Evolutionary conservation across 495 filamentous ascomycete species (phyloP).

Genomic region (Hyphodiscus hymeniophilus): DNA sequence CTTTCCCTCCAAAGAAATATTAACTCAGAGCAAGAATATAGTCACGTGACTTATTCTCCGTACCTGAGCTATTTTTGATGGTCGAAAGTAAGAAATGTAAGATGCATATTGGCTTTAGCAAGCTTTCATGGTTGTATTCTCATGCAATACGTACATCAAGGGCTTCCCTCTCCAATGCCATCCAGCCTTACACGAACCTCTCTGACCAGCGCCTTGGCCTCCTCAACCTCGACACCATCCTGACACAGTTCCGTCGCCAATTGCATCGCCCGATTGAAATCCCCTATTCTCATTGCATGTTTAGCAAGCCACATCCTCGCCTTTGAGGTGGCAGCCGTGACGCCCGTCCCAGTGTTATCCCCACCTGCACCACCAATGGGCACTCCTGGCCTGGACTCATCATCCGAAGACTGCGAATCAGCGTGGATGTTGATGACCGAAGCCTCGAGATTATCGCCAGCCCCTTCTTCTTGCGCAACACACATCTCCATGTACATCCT

Average conservation of each 20-base stretch:
- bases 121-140: not conserved
- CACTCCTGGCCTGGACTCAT: conserved; percentile 23
- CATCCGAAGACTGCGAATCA: conserved; percentile 20
- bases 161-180: conserved; percentile 8
- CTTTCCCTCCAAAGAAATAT: too few species aligned
- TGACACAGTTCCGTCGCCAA: conserved; percentile 86
- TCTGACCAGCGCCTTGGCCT: conserved; percentile 89
- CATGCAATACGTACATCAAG: not conserved
- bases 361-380: conserved; percentile 24
- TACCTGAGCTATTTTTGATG: too few species aligned
- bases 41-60: too few species aligned
- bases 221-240: conserved; percentile 95
- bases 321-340: conserved; percentile 81
- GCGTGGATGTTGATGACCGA: conserved; percentile 21
- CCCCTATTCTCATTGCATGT: conserved; percentile 65
- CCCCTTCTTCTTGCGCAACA: conserved; percentile 76
- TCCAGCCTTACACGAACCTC: conserved; percentile 81
- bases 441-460: conserved; percentile 16
- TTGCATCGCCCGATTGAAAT: conserved; percentile 67
- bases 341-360: conserved; percentile 48
- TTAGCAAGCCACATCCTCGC: conserved; percentile 91
- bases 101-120: too few species aligned
- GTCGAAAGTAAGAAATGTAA: too few species aligned
- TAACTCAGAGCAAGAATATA: too few species aligned
- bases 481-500: conserved; percentile 92